These are phyloP conservation scores for sorghum (Sorghum bicolor) DNA, from an alignment of 176 grass and related monocot genomes.

Conservation along the genomic window DNA sequence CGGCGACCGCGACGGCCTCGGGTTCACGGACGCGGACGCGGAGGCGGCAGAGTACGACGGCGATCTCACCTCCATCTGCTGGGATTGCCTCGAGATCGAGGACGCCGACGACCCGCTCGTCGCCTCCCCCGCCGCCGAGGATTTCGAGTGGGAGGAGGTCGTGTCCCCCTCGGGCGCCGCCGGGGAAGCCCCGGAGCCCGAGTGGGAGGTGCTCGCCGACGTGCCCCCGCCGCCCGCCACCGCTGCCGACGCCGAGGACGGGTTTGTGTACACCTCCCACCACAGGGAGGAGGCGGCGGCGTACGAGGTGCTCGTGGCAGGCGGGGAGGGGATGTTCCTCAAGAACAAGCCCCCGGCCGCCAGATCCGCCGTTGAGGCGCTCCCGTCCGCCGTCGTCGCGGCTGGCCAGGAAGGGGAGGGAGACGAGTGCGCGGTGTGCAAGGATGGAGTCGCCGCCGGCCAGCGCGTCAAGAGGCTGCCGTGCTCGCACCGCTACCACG, in stretches of 20 bases:
- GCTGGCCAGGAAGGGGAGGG: conserved; percentile 38
- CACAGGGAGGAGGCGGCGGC: conserved; percentile 12
- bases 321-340: conserved; percentile 51
- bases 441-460: conserved; percentile 50
- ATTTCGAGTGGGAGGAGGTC: conserved; percentile 85
- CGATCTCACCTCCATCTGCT: conserved; percentile 35
- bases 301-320: conserved; percentile 58
- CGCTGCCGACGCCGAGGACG: conserved; percentile 42
- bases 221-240: conserved; percentile 16
- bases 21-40: conserved; percentile 41
- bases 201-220: conserved; percentile 66
- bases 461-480: conserved; percentile 66
- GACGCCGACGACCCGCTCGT: conserved; percentile 30
- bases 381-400: conserved; percentile 39
- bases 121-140: not conserved
- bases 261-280: conserved; percentile 72
- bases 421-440: conserved; percentile 78
- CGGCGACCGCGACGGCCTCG: conserved; percentile 31
- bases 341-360: conserved; percentile 55
- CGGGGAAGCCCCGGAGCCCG: conserved; percentile 29
- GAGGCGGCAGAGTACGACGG: conserved; percentile 30
- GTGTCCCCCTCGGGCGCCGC: conserved; percentile 13
- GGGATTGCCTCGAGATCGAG: conserved; percentile 65
- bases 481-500: conserved; percentile 79
- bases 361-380: conserved; percentile 49